Evolutionary conservation across 768 basidiomycete genomes (phyloP), one percentile per base, ranked within the genome.

Genomic region (Amanita fuliginea): DNA sequence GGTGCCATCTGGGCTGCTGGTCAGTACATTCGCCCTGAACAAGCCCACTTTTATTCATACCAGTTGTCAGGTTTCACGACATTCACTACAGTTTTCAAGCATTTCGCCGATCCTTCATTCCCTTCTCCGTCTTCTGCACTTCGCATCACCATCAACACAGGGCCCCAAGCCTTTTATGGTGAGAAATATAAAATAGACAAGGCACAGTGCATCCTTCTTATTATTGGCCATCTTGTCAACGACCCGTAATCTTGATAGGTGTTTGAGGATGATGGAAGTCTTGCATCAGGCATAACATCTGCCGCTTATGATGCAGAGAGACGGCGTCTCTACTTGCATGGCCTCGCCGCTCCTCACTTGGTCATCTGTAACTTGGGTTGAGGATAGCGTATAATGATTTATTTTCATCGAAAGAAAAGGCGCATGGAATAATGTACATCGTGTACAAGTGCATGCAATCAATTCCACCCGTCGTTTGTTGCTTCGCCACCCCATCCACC

Each of bases 1-100:
- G 84, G 81, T 6, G 70, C 69, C 8, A 58, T 86, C 18, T 86
- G 80, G 78, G 74, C 69, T 19, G 78, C 83, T 51, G 75, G 82
- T 80, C 52, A 51, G 65, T 52, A 19, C 5, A 19, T 49, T 16
- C 34, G 18, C 42, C 46, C 35, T 30, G 16, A 8, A 21, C 21
- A 40, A 10, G 24, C 28, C 28, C 22, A 35, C 32, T 39, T 9
- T 13, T 34, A 10, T 10, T 32, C 32, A 32, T 39, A 11, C 39
- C 3, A 32, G 35, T 43, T 24, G 46, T 26, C 51, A 80, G 76
- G 65, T 6, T 65, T 80, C 46, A 69, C 77, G 4, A 47, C 57
- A 3, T 45, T 76, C 0, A 64, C 63, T 16, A 54, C 63, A 3
- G 26, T 64, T 8, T 39, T 55, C 0, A 61, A 72, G 33, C 75